Percentiles rank a stretch among this genome's conserved stretches.
These are phyloP conservation scores for Brassica cretica DNA, from an alignment of 345 rosid species.

Conservation along the genomic window DNA sequence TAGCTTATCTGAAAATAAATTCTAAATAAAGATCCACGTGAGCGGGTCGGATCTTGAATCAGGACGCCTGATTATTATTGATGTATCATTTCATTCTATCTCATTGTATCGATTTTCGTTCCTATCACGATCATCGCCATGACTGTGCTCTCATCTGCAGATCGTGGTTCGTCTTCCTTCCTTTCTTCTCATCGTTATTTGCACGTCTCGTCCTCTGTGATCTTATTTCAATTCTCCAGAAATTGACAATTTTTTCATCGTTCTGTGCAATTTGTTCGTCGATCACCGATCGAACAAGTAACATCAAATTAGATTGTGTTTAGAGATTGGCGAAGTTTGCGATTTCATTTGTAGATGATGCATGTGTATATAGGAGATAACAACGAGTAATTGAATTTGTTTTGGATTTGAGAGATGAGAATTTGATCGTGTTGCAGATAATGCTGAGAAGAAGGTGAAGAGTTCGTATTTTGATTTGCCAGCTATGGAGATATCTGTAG, in stretches of 20 bases:
- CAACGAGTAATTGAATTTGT: background rate
- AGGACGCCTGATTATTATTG: background rate
- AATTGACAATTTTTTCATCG: background rate
- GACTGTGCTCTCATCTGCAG: slow-evolving; percentile 34
- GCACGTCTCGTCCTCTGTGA: slow-evolving; percentile 16
- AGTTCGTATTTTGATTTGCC: slow-evolving; percentile 65
- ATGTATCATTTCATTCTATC: background rate
- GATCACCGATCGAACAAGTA: background rate
- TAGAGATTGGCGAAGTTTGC: background rate
- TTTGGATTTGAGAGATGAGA: slow-evolving; percentile 14
- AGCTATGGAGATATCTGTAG: slow-evolving; percentile 68
- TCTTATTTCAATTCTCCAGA: background rate
- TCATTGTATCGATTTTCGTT: background rate
- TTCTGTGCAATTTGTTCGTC: background rate
- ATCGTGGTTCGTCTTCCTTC: slow-evolving; percentile 34
- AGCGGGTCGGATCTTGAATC: slow-evolving; percentile 17
- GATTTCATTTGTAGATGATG: slow-evolving; percentile 6
- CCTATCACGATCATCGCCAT: slow-evolving; percentile 33
- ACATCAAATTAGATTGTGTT: background rate
- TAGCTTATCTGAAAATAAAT: background rate
- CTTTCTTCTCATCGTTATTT: background rate
- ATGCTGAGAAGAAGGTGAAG: slow-evolving; percentile 34
- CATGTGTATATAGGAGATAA: background rate
- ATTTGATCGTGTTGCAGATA: slow-evolving; percentile 34
- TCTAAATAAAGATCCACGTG: background rate